A percentile compares a stretch with the other conserved stretches of the same genome.
These are phyloP conservation scores for Pneumocystis carinii DNA, from an alignment of 1,139 yeast genomes.

Conservation along the genomic window DNA sequence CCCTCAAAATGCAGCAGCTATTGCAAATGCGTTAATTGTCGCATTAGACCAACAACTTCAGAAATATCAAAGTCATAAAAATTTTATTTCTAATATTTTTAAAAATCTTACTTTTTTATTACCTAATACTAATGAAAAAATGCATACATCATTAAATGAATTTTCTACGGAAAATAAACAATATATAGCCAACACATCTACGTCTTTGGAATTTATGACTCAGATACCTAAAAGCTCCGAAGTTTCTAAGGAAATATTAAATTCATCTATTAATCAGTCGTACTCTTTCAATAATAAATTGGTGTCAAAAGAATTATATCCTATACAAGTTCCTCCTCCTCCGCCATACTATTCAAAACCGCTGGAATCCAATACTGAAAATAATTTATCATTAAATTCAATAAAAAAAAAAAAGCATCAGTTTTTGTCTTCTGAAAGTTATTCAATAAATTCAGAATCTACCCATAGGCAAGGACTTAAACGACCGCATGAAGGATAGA, in stretches of 20 bases:
- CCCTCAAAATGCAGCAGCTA: conserved; percentile 14
- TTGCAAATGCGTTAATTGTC: conserved; percentile 16
- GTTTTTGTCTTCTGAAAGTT: not conserved
- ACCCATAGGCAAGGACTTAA: not conserved
- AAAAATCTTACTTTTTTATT: conserved; percentile 13
- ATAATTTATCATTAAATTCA: not conserved
- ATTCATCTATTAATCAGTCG: not conserved
- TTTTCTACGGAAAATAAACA: not conserved
- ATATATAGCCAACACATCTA: not conserved
- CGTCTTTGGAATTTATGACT: not conserved
- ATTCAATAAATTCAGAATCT: not conserved
- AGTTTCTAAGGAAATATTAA: not conserved
- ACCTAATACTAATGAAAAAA: not conserved
- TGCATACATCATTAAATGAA: not conserved
- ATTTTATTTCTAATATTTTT: not conserved
- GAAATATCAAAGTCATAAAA: conserved; percentile 2
- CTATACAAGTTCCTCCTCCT: not conserved
- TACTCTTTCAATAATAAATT: not conserved
- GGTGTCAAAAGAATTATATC: not conserved
- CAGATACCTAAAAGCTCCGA: not conserved
- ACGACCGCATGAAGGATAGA: not conserved
- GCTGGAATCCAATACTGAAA: not conserved
- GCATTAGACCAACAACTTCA: conserved; percentile 14
- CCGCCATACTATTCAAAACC: not conserved
- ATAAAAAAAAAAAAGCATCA: not conserved